These are phyloP conservation scores for Yarrowia keelungensis DNA, from an alignment of 805 yeast genomes.

Conservation along the genomic window DNA sequence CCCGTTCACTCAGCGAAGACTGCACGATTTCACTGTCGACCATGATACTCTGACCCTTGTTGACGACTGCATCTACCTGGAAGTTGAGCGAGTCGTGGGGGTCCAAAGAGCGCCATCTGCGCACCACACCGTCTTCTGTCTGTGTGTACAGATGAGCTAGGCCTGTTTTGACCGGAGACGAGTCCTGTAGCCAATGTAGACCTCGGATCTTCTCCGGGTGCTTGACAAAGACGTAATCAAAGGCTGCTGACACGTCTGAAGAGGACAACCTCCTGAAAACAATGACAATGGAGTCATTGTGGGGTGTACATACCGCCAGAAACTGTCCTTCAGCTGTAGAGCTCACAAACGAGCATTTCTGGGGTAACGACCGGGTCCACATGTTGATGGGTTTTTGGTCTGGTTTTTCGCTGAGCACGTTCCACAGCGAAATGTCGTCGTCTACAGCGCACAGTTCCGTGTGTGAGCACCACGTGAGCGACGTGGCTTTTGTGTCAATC, in stretches of 20 bases:
- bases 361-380: slow-evolving; percentile 21
- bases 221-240: slow-evolving; percentile 22
- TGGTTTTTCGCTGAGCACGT: slow-evolving; percentile 20
- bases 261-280: slow-evolving; percentile 17
- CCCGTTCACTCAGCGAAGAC: slow-evolving; percentile 2
- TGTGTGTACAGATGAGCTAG: slow-evolving; percentile 30
- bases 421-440: slow-evolving; percentile 11
- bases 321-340: slow-evolving; percentile 34
- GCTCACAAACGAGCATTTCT: slow-evolving; percentile 22
- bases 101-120: slow-evolving; percentile 30
- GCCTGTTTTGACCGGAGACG: slow-evolving; percentile 18
- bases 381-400: slow-evolving; percentile 1
- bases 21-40: slow-evolving; percentile 35
- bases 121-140: slow-evolving; percentile 29
- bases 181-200: slow-evolving; percentile 31
- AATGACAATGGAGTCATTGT: slow-evolving; percentile 20
- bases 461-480: slow-evolving; percentile 20
- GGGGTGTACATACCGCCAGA: slow-evolving; percentile 29
- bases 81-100: slow-evolving; percentile 30
- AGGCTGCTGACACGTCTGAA: slow-evolving; percentile 16
- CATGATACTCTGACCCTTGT: slow-evolving; percentile 17
- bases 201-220: slow-evolving; percentile 1
- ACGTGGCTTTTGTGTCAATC: slow-evolving; percentile 54
- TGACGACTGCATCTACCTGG: slow-evolving; percentile 24
- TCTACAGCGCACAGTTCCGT: slow-evolving; percentile 14